phyloP scores from a whole-genome alignment of 2,329 filamentous ascomycete genomes.

The Rasamsonia emersonii region DNA sequence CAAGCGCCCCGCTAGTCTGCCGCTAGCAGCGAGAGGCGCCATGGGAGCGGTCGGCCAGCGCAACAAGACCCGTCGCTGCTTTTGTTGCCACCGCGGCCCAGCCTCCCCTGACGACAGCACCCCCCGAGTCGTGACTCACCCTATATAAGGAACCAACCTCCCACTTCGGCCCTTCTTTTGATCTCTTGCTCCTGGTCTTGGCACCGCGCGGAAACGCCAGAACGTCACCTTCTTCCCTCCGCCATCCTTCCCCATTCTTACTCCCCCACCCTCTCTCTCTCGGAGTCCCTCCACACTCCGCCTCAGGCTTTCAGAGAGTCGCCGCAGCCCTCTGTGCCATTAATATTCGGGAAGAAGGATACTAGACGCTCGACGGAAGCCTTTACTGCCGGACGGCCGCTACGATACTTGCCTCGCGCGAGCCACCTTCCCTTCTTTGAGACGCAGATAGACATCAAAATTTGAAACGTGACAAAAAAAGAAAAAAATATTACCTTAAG shows the following conservation, averaged over 20 bases:
- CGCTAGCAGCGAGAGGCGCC: slow-evolving; percentile 23
- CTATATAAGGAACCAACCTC: slow-evolving; percentile 34
- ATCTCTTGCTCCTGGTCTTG: slow-evolving; percentile 32
- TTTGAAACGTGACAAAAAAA: slow-evolving; percentile 13
- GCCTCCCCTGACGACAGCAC: slow-evolving; percentile 26
- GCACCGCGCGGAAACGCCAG: slow-evolving; percentile 28
- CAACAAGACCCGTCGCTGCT: slow-evolving; percentile 22
- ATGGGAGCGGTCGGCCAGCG: slow-evolving; percentile 12
- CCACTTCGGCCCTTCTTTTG: slow-evolving; percentile 21
- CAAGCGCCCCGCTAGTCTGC: slow-evolving; percentile 14
- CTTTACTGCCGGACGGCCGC: no score
- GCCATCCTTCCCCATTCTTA: slow-evolving; percentile 12
- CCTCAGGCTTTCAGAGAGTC: slow-evolving; percentile 3
- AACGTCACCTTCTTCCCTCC: slow-evolving; percentile 20
- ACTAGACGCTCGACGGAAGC: no score
- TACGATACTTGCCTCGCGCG: no score
- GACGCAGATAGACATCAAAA: slow-evolving; percentile 19
- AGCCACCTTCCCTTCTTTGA: slow-evolving; percentile 13
- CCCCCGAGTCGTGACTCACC: slow-evolving; percentile 22
- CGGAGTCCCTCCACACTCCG: slow-evolving; percentile 12
- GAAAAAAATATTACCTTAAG: slow-evolving; percentile 10
- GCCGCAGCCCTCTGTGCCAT: slow-evolving; percentile 5
- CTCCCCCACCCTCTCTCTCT: slow-evolving; percentile 13
- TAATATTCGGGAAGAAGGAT: slow-evolving; percentile 15
- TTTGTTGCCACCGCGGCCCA: slow-evolving; percentile 30